Evolutionary conservation across 257 asterid species (phyloP).

Genomic region (Schizonepeta tenuifolia): DNA sequence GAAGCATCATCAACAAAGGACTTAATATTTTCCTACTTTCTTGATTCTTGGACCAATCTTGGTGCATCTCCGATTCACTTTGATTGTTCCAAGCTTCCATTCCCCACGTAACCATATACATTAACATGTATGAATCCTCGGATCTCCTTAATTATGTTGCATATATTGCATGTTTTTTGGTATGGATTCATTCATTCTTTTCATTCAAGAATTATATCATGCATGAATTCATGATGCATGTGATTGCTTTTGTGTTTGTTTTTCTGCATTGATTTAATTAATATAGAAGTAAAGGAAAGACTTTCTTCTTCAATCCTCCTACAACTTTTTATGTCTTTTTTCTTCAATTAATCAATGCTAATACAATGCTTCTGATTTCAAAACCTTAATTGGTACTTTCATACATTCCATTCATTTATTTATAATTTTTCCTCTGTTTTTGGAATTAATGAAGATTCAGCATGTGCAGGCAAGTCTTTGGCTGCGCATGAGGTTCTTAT

Average conservation of each 20-base stretch:
- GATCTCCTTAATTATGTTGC: not conserved
- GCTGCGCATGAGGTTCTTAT: conserved; percentile 27
- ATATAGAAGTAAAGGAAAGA: not conserved
- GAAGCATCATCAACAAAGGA: conserved; percentile 23
- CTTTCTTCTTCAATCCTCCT: not conserved
- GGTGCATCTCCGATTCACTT: conserved; percentile 42
- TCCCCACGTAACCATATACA: not conserved
- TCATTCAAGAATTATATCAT: not conserved
- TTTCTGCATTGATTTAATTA: too few relatives aligned
- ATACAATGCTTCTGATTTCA: too few relatives aligned
- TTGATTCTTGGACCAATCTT: conserved; percentile 55
- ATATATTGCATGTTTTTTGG: not conserved
- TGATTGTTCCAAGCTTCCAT: conserved; percentile 50
- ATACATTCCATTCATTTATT: not conserved
- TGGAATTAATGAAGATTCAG: too few relatives aligned
- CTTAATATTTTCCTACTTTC: conserved; percentile 11
- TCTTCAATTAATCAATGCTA: too few relatives aligned
- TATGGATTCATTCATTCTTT: not conserved
- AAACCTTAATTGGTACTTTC: too few relatives aligned
- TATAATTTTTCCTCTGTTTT: too few relatives aligned
- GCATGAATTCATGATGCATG: too few relatives aligned
- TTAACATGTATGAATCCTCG: conserved; percentile 14
- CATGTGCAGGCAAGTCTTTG: conserved; percentile 26
- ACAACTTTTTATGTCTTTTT: too few relatives aligned
- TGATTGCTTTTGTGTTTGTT: not conserved